phyloP scores from a whole-genome alignment of 2,329 filamentous ascomycete genomes.

The Aspergillus puulaauensis region DNA sequence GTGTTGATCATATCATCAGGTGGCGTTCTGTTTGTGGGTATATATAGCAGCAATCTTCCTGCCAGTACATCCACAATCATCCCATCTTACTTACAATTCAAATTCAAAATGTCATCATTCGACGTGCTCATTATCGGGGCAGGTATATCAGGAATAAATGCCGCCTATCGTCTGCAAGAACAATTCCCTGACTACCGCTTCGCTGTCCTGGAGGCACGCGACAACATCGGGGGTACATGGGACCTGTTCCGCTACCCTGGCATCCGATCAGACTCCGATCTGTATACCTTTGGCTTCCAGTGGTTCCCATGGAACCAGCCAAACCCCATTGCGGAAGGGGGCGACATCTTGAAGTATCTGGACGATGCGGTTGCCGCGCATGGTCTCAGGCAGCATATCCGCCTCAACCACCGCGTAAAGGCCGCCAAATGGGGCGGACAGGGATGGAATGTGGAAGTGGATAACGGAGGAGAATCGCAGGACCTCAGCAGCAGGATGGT shows the following conservation, averaged over 20 bases:
- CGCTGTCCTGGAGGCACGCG: constrained; percentile 66
- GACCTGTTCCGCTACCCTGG: constrained; percentile 74
- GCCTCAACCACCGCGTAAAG: too few species aligned
- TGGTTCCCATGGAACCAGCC: constrained; percentile 66
- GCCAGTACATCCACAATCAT: too few species aligned
- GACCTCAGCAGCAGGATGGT: constrained; percentile 43
- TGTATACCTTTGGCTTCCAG: constrained; percentile 63
- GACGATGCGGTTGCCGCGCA: constrained; percentile 43
- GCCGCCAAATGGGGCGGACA: too few species aligned
- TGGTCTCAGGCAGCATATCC: too few species aligned
- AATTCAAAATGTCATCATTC: too few species aligned
- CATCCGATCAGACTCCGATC: constrained; percentile 62
- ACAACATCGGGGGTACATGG: constrained; percentile 72
- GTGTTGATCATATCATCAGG: too few species aligned
- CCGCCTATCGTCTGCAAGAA: constrained; percentile 65
- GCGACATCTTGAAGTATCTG: constrained; percentile 54
- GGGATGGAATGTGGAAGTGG: too few species aligned
- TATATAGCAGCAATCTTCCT: too few species aligned
- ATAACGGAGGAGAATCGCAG: too few species aligned
- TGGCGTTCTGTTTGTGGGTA: too few species aligned
- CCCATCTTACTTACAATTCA: too few species aligned
- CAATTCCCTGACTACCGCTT: constrained; percentile 57
- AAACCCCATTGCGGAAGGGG: constrained; percentile 50
- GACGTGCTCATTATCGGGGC: constrained; percentile 60
- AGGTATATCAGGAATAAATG: constrained; percentile 72